phyloP scores from a whole-genome alignment of 2,329 filamentous ascomycete species.

The Aureobasidium sp. region DNA sequence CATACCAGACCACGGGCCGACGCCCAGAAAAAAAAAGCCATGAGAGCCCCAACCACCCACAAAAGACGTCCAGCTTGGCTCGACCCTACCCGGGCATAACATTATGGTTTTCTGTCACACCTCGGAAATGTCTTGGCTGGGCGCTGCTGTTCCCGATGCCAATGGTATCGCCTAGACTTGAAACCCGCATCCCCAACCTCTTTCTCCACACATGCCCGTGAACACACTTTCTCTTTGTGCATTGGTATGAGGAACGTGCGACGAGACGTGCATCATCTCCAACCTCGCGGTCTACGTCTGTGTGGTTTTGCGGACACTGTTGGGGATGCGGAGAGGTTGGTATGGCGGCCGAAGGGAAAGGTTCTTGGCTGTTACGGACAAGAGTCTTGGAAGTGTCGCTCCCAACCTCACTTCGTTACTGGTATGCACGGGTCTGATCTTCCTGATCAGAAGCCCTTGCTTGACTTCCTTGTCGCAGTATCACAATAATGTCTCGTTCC shows the following conservation, averaged over 20 bases:
- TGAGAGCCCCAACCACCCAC: constrained; percentile 3
- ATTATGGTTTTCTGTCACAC: background rate
- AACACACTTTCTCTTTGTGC: background rate
- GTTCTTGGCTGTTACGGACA: constrained; percentile 5
- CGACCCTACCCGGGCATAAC: background rate
- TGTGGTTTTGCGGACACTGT: background rate
- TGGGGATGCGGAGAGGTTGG: constrained; percentile 1
- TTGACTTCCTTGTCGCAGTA: constrained; percentile 1
- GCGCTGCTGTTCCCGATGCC: background rate
- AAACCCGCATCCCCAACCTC: constrained; percentile 8
- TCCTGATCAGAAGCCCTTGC: background rate
- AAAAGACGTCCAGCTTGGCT: background rate
- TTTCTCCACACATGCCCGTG: background rate
- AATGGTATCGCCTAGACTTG: constrained; percentile 1
- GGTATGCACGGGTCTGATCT: background rate
- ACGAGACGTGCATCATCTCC: background rate
- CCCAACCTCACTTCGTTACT: background rate
- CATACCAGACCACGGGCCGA: constrained; percentile 7
- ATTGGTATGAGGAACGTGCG: background rate
- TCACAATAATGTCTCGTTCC: background rate
- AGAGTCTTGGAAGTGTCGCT: background rate
- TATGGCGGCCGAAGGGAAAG: background rate
- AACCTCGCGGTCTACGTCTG: background rate
- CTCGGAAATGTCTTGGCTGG: background rate
- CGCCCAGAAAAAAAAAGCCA: background rate